A percentile compares a stretch with the other conserved stretches of the same genome.
These are phyloP conservation scores for Ceratocystis alfenasii DNA, from an alignment of 2,329 filamentous ascomycete species.

Conservation along the genomic window DNA sequence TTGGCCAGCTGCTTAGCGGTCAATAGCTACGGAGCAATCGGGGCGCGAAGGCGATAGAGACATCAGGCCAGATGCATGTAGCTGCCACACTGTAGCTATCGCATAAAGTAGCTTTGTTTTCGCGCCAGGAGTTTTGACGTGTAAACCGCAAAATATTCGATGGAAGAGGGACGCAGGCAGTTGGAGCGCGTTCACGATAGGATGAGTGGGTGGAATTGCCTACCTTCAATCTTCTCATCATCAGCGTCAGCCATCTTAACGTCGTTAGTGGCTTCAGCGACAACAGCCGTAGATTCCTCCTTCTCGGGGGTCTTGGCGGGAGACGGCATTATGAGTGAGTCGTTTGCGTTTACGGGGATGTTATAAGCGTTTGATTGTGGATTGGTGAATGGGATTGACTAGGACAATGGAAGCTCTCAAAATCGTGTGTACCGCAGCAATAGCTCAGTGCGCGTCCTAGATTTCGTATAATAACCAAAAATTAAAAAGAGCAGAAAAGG, in stretches of 20 bases:
- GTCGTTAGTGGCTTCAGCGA: slow-evolving; percentile 23
- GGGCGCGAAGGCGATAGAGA: neutral
- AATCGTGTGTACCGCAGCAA: neutral
- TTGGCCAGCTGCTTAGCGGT: slow-evolving; percentile 20
- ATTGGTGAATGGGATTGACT: slow-evolving; percentile 5
- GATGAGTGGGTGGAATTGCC: neutral
- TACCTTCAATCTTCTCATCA: slow-evolving; percentile 25
- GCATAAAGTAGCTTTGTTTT: slow-evolving; percentile 8
- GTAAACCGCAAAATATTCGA: neutral
- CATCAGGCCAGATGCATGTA: neutral
- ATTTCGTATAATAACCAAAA: slow-evolving; percentile 2
- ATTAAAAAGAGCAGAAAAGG: slow-evolving; percentile 1
- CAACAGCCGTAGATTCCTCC: slow-evolving; percentile 21
- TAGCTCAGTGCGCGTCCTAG: neutral
- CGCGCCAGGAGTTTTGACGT: neutral
- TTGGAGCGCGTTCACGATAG: neutral
- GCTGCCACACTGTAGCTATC: neutral
- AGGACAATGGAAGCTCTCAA: slow-evolving; percentile 8
- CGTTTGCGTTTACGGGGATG: slow-evolving; percentile 1
- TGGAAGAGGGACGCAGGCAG: neutral
- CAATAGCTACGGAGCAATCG: neutral
- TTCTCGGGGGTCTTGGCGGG: slow-evolving; percentile 22
- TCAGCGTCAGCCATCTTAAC: slow-evolving; percentile 26
- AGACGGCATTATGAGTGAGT: slow-evolving; percentile 21
- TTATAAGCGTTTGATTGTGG: neutral